phyloP scores from a whole-genome alignment of 768 basidiomycete species.

The Lyophyllum atratum region DNA sequence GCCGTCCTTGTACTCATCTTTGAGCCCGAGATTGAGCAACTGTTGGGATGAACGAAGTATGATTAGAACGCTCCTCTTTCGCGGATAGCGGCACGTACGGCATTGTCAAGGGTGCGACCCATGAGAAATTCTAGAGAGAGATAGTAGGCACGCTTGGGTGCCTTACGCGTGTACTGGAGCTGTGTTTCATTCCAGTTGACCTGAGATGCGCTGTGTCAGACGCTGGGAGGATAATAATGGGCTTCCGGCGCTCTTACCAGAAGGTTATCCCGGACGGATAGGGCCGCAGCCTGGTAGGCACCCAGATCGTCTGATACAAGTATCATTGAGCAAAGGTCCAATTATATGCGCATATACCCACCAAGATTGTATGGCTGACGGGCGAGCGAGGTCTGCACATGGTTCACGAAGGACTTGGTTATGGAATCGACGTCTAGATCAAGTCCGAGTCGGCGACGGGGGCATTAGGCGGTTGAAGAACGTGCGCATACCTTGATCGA shows the following conservation, averaged over 20 bases:
- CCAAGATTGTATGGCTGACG: constrained; percentile 90
- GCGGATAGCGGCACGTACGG: constrained; percentile 49
- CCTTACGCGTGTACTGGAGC: constrained; percentile 73
- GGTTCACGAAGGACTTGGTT: constrained; percentile 76
- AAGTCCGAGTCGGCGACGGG: constrained; percentile 1
- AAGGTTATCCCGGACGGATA: constrained; percentile 87
- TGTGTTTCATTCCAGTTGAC: constrained; percentile 89
- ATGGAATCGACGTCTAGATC: constrained; percentile 57
- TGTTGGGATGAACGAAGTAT: constrained; percentile 31
- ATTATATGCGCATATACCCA: constrained; percentile 20
- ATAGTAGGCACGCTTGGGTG: constrained; percentile 92
- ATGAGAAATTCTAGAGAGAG: constrained; percentile 93
- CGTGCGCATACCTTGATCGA: constrained; percentile 53
- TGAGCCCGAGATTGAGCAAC: constrained; percentile 86
- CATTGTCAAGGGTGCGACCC: constrained; percentile 77
- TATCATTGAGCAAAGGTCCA: constrained; percentile 2
- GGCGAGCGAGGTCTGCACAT: constrained; percentile 88
- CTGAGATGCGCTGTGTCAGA: constrained; percentile 30
- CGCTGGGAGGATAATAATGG: not conserved
- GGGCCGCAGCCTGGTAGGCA: constrained; percentile 89
- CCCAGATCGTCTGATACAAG: constrained; percentile 64
- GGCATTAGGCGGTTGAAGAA: not conserved
- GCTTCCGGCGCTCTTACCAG: constrained; percentile 47
- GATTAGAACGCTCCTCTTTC: constrained; percentile 42
- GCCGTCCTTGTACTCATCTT: constrained; percentile 70